Base-by-base conservation (phyloP, 805 yeast species). In the Lipomyces oligophaga region DNA sequence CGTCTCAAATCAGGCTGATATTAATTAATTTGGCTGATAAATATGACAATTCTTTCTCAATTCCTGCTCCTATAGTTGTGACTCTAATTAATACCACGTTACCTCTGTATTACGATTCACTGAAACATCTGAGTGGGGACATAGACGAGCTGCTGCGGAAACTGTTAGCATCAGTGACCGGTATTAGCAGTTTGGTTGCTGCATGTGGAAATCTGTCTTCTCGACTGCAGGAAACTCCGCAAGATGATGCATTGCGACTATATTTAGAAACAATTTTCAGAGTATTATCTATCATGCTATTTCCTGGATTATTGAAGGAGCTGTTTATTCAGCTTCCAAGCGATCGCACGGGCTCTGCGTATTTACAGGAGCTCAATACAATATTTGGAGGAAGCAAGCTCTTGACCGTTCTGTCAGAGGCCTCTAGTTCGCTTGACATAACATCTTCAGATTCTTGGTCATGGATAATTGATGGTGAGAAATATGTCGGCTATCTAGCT, bases 391-490 rank as follows among this genome's bases (percentile, higher is more conserved):
- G 49, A 6, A 44, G 50, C 20, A 49, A 41, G 37, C 34, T 49
- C 15, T 18, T 45, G 4, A 27, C 47, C 8, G 28, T 13, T 8
- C 41, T 32, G 3, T 39, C 40, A n/a, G 46, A 25, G 24, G 43
- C 53, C 20, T 24, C 18, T 10, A 21, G 27, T 15, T 13, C 13
- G 7, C 15, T 43, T 5, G 18, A 18, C 27, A 48, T 32, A 15
- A 35, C 25, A 1, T 30, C 19, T n/a, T 31, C 28, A 10, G 27
- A 24, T 18, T 15, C 20, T n/a, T 48, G 52, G 52, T 27, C n/a
- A n/a, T 48, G 52, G 52, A 39, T 43, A 28, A 34, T 48, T 18
- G 42, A 43, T 39, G 48, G 48, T 1, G 36, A 35, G 18, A 31
- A 18, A 24, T 25, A 34, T 19, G 21, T 35, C 10, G 36, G 26